Conservation (phyloP, 805 yeast genomes). For the Kuraishia ogatae region DNA sequence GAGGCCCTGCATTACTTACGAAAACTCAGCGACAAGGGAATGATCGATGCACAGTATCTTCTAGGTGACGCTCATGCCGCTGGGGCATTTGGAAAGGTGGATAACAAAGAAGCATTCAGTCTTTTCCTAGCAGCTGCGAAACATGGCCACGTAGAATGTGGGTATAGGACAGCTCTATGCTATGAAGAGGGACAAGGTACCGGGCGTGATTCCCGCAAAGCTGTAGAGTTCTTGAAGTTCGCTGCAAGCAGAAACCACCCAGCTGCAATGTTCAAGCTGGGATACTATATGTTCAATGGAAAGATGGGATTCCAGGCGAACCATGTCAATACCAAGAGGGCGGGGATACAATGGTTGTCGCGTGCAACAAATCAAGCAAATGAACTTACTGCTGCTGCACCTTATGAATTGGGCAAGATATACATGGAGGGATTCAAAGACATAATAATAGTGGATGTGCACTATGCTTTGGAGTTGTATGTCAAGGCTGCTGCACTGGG, state of each 20-base stretch:
- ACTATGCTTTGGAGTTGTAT: conserved; percentile 79
- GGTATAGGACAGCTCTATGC: conserved; percentile 86
- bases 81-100: conserved; percentile 76
- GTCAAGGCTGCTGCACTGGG: conserved; percentile 87
- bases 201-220: conserved; percentile 78
- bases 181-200: conserved; percentile 93
- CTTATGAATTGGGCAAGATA: conserved; percentile 83
- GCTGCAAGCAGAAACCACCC: conserved; percentile 92
- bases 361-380: conserved; percentile 82
- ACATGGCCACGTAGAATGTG: conserved; percentile 85
- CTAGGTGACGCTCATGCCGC: conserved; percentile 85
- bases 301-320: conserved; percentile 67
- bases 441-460: conserved; percentile 73
- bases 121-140: conserved; percentile 88
- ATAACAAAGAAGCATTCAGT: conserved; percentile 64
- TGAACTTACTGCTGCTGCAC: conserved; percentile 86
- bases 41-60: conserved; percentile 84
- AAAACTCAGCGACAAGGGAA: conserved; percentile 70
- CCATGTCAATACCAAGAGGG: conserved; percentile 62
- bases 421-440: conserved; percentile 81
- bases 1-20: conserved; percentile 71
- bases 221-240: conserved; percentile 70
- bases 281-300: conserved; percentile 76
- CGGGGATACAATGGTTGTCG: conserved; percentile 88
- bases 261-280: conserved; percentile 93